Evolutionary conservation across 306 rosid genomes (phyloP).

Genomic region (Cicer pinnatifidum): DNA sequence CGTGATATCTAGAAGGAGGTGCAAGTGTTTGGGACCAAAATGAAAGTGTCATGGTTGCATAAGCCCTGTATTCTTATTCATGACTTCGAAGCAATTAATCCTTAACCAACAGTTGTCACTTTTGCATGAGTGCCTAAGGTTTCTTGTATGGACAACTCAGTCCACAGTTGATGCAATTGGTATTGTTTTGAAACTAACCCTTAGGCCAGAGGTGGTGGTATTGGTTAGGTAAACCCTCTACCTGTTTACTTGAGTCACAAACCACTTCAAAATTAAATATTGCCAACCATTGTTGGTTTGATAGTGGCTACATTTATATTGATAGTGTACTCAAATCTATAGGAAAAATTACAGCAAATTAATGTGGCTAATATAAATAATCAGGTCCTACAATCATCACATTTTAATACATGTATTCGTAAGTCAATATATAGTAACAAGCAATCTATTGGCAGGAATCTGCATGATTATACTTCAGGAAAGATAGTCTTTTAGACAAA

Average conservation of each 20-base stretch:
- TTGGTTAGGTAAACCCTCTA: not conserved
- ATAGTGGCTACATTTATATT: constrained; percentile 5
- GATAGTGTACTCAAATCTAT: not conserved
- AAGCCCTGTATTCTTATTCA: constrained; percentile 16
- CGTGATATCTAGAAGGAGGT: not conserved
- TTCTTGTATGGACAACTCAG: constrained; percentile 26
- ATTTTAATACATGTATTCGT: constrained; percentile 2
- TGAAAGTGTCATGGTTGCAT: constrained; percentile 37
- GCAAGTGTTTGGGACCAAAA: not conserved
- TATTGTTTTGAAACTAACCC: not conserved
- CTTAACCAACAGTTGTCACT: constrained; percentile 23
- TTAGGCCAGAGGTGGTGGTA: not conserved
- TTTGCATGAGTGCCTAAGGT: constrained; percentile 10
- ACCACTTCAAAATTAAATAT: not conserved
- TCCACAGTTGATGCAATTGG: not conserved
- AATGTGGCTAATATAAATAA: not conserved
- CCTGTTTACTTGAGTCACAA: not conserved
- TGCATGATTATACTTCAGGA: constrained; percentile 22
- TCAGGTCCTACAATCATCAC: constrained; percentile 10
- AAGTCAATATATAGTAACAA: not conserved
- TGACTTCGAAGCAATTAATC: constrained; percentile 18
- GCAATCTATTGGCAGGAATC: constrained; percentile 28
- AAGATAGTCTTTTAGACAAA: not conserved
- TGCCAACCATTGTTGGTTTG: not conserved
- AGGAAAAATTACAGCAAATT: constrained; percentile 12